Conservation (phyloP, 768 basidiomycete genomes). For the Suillus americanus region DNA sequence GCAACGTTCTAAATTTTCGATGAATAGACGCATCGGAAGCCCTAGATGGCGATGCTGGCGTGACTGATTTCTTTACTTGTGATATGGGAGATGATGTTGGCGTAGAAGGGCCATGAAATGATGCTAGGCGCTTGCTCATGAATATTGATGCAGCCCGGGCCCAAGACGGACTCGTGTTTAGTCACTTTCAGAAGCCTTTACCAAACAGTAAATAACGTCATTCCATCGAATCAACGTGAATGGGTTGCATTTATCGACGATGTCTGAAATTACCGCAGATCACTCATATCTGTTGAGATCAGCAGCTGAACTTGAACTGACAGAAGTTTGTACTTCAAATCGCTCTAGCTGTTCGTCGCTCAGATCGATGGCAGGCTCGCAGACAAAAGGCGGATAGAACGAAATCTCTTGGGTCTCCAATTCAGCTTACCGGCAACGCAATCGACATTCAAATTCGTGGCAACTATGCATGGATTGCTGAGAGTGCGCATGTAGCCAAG, state of each 20-base stretch:
- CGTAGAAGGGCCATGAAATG: slow-evolving; percentile 78
- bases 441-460: slow-evolving; percentile 66
- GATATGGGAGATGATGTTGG: slow-evolving; percentile 66
- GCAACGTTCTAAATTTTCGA: slow-evolving; percentile 64
- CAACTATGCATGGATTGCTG: slow-evolving; percentile 81
- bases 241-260: background rate
- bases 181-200: slow-evolving; percentile 11
- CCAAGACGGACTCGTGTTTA: slow-evolving; percentile 6
- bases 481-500: slow-evolving; percentile 74
- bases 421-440: slow-evolving; percentile 73
- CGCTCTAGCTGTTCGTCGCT: background rate
- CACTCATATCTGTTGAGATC: slow-evolving; percentile 28
- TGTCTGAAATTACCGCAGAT: slow-evolving; percentile 21
- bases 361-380: slow-evolving; percentile 49
- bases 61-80: slow-evolving; percentile 34
- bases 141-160: background rate
- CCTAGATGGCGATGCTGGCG: slow-evolving; percentile 45
- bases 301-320: slow-evolving; percentile 32
- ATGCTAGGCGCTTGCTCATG: slow-evolving; percentile 64
- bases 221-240: too few relatives aligned
- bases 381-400: slow-evolving; percentile 69
- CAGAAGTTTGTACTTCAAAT: slow-evolving; percentile 19
- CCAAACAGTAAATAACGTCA: slow-evolving; percentile 7
- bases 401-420: slow-evolving; percentile 75
- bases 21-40: slow-evolving; percentile 74